A percentile compares a stretch with the other conserved stretches of the same genome.
Evolutionary conservation across 805 yeast genomes (phyloP).

Genomic region (Candida easanensis): DNA sequence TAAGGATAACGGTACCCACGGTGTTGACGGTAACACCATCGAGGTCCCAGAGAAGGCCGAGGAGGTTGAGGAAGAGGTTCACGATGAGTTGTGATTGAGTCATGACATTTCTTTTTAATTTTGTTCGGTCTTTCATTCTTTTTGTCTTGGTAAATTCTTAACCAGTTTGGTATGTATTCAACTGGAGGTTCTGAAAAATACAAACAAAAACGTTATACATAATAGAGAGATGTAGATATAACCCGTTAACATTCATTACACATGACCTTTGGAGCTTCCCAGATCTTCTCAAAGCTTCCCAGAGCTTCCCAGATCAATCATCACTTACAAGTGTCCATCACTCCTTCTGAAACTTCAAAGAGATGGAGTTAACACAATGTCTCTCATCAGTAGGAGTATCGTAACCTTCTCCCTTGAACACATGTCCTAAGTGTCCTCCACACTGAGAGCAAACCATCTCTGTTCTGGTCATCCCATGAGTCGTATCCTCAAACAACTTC

Average conservation of each 20-base stretch:
- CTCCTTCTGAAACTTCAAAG: constrained; percentile 55
- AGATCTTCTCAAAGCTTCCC: too few relatives aligned
- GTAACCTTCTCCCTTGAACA: constrained; percentile 92
- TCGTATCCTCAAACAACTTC: constrained; percentile 52
- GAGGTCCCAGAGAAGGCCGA: constrained; percentile 23
- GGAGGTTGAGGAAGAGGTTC: constrained; percentile 15
- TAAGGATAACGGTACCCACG: constrained; percentile 60
- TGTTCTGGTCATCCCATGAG: constrained; percentile 76
- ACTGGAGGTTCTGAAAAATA: too few relatives aligned
- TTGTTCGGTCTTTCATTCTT: too few relatives aligned
- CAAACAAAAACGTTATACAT: too few relatives aligned
- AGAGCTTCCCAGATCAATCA: too few relatives aligned
- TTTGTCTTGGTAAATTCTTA: too few relatives aligned
- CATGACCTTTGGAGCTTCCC: too few relatives aligned
- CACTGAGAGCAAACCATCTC: constrained; percentile 89
- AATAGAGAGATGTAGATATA: too few relatives aligned
- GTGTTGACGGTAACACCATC: constrained; percentile 52
- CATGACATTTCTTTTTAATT: too few relatives aligned
- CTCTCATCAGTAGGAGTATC: constrained; percentile 79
- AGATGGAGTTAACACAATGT: constrained; percentile 90
- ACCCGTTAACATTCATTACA: too few relatives aligned
- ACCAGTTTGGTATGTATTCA: too few relatives aligned
- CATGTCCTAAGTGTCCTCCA: constrained; percentile 95
- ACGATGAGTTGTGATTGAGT: constrained; percentile 15
- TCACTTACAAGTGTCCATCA: too few relatives aligned